Evolutionary conservation across 768 basidiomycete species (phyloP).

Genomic region (Leccinum pellstonianum): DNA sequence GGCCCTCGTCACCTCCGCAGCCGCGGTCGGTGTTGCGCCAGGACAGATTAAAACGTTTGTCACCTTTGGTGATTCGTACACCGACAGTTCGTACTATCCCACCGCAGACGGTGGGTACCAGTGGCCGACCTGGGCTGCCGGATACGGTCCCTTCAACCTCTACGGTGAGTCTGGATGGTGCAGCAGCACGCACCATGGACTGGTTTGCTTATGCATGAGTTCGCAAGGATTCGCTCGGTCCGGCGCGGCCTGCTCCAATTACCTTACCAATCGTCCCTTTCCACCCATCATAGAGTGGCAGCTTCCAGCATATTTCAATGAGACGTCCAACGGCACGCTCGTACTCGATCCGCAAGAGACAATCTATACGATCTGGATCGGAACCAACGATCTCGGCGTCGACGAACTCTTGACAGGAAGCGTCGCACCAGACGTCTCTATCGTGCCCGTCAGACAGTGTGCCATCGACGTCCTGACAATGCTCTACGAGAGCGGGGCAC

Average conservation of each 20-base stretch:
- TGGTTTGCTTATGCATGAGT: background rate
- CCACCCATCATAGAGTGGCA: conserved; percentile 50
- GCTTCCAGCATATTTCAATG: conserved; percentile 50
- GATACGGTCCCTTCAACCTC: conserved; percentile 50
- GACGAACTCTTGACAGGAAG: conserved; percentile 53
- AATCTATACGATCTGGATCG: conserved; percentile 67
- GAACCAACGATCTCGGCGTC: conserved; percentile 62
- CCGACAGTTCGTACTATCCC: conserved; percentile 44
- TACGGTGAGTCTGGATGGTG: conserved; percentile 34
- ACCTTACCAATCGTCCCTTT: conserved; percentile 54
- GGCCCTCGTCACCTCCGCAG: conserved; percentile 8
- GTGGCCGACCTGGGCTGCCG: conserved; percentile 63
- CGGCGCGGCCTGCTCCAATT: conserved; percentile 67
- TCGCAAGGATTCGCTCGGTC: conserved; percentile 46
- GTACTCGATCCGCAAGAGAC: conserved; percentile 41
- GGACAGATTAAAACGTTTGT: conserved; percentile 61
- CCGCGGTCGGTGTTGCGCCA: conserved; percentile 28
- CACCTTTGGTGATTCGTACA: conserved; percentile 69
- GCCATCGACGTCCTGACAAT: conserved; percentile 59
- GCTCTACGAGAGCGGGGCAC: conserved; percentile 56
- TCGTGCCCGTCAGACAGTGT: conserved; percentile 58
- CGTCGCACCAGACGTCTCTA: conserved; percentile 43
- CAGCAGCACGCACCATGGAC: no score
- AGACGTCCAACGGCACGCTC: conserved; percentile 42
- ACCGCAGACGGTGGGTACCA: conserved; percentile 42